Base-by-base conservation (phyloP, 345 rosid species). In the Xanthoceras sorbifolium region DNA sequence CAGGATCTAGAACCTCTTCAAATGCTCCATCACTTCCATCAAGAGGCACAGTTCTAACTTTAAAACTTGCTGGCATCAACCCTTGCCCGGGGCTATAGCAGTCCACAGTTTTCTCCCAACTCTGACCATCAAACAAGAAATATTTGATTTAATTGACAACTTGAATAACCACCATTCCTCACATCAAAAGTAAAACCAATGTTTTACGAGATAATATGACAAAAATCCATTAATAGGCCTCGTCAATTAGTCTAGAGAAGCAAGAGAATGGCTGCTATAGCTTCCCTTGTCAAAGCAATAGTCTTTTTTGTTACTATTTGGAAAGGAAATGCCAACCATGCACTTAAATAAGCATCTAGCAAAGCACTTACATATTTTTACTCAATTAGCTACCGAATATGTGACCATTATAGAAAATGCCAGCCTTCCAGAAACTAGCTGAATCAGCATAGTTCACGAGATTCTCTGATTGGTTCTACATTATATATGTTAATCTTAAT, bases 91-190 rank as follows among this genome's bases (percentile, higher is more conserved):
- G 98, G 83, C 95, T 94, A 77, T 94, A 83, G 82, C 98, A 94
- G 89, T 94, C 98, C 66, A 94, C 98, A 46, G 98, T 94, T 86
- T 93, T 94, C 91, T 94, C 98, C 98, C 98, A 94, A 83, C 98
- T 94, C 98, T 94, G 66, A 34, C 59, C 83, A 68, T 71, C 80
- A 85, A 55, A 64, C 28, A 71, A 73, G 77, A 78, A 29, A 81
- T 25, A 50, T 50, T 42, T 34, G 3, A 42, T 31, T 55, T 31
- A 14, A 64, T 42, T 15, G 1, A 66, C 57, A 46, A 8, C 34
- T 73, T 3, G 54, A 48, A 50, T 15, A 69, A 29, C 22, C 9
- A 23, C 3, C 50, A 71, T 15, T 14, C 11, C 29, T 14, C 26
- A 42, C 9, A 31, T 26, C 9, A 22, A 76, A 59, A 50, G 34